phyloP scores from a whole-genome alignment of 108 stramenopile species.

The Licmophora abbreviata region DNA sequence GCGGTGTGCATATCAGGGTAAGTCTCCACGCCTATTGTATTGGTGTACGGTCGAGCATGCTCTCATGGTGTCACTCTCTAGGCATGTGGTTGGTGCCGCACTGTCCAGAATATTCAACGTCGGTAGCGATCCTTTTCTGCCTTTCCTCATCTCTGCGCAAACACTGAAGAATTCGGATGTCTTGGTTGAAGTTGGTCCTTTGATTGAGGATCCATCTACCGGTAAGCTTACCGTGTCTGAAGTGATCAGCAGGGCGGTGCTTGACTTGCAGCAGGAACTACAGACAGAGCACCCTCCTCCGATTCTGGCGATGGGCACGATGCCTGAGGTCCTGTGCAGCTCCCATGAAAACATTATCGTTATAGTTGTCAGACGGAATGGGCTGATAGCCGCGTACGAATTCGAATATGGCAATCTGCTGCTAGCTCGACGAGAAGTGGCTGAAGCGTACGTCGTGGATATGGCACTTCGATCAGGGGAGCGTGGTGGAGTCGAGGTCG shows the following conservation, averaged over 20 bases:
- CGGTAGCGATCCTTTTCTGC: constrained; percentile 47
- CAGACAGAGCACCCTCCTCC: constrained; percentile 47
- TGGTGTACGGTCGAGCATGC: neutral
- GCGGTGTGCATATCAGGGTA: constrained; percentile 50
- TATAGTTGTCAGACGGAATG: constrained; percentile 53
- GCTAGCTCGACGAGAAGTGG: constrained; percentile 48
- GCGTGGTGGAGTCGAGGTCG: constrained; percentile 63
- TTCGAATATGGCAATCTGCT: constrained; percentile 49
- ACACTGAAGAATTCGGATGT: constrained; percentile 26
- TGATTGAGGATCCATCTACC: constrained; percentile 9
- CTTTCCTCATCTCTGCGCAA: constrained; percentile 35
- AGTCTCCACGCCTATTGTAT: constrained; percentile 8
- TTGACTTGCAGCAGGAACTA: constrained; percentile 37
- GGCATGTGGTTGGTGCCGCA: constrained; percentile 73
- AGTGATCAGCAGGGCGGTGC: constrained; percentile 35
- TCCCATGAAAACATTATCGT: constrained; percentile 61
- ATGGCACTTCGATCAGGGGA: constrained; percentile 64
- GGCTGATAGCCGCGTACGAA: constrained; percentile 61
- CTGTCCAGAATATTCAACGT: constrained; percentile 40
- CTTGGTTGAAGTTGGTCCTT: constrained; percentile 26
- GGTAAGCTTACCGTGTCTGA: constrained; percentile 13
- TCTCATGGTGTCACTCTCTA: too few species aligned
- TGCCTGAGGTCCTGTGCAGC: constrained; percentile 65
- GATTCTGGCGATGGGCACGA: constrained; percentile 74
- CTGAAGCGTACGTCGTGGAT: constrained; percentile 73